Base-by-base conservation (phyloP, 352 stramenopile species). In the Phytophthora europaea region DNA sequence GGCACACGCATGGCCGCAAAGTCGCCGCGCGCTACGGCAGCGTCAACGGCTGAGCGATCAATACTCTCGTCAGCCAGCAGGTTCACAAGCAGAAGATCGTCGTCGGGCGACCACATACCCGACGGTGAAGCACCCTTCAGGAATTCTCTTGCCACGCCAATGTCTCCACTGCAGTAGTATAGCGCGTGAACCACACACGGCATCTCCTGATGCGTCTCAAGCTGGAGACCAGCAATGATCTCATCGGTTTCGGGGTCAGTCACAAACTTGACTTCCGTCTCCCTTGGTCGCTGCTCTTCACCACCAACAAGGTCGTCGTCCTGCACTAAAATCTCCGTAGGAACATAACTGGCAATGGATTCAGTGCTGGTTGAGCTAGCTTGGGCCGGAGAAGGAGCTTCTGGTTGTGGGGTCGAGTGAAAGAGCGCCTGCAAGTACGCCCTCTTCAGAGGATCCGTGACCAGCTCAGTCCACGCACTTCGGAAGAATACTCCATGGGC, bases 31-130 rank as follows among this genome's bases (percentile, higher is more conserved):
- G 51, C 63, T 20, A 76, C 33, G 26, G 84, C 82, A 2, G 61
- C 71, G 5, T 71, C 72, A n/a, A 81, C 72, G 52, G 66, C 66
- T 1, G 52, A 31, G 0, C 45, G 52, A 16, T 58, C 58, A 54
- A 78, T 77, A 33, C 64, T 52, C 6, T 79, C 73, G 2, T 75
- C 62, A 18, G 58, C 48, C 18, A 76, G 52, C 54, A 80, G 57
- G 13, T 34, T 67, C 18, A 50, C 61, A 18, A 93, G 73, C 34
- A 91, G 65, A 20, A 80, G 43, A 40, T 92, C 86, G 28, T 93
- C 86, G 6, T 77, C 54, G 31, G 78, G 70, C 4, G 71, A 87
- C 86, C 86, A 93, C 18, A 89, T 78, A 31, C 63, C 75, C 2
- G 57, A 26, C 4, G 79, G 70, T 16, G 54, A 83, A 31, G 56